Percentiles rank a stretch among this genome's conserved stretches.
Evolutionary conservation across 441 rosid species (phyloP).

Genomic region (Viola pubescens): DNA sequence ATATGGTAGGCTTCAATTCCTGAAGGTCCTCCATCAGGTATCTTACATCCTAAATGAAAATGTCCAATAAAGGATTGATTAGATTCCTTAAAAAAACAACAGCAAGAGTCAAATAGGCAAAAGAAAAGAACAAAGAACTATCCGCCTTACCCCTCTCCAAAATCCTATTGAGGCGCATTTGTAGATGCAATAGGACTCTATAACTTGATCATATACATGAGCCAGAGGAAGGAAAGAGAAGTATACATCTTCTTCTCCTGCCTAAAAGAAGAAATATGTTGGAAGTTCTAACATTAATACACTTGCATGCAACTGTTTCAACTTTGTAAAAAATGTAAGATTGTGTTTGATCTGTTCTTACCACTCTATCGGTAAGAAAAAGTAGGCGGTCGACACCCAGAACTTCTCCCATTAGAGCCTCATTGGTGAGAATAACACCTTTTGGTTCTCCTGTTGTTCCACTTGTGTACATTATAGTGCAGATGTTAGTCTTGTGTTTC

Average conservation of each 20-base stretch:
- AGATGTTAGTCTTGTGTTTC: conserved; percentile 56
- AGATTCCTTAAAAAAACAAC: not conserved
- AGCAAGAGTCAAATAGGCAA: not conserved
- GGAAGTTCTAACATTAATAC: not conserved
- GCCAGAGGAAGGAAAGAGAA: conserved; percentile 93
- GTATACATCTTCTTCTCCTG: conserved; percentile 60
- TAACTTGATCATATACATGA: conserved; percentile 75
- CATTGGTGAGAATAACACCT: conserved; percentile 74
- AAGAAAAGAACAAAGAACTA: not conserved
- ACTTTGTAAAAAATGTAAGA: not conserved
- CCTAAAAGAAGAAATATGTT: conserved; percentile 32
- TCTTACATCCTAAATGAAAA: conserved; percentile 50
- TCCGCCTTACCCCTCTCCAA: conserved; percentile 65
- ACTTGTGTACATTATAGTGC: conserved; percentile 90
- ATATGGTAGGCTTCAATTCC: conserved; percentile 71
- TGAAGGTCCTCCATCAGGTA: conserved; percentile 71
- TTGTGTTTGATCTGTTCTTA: conserved; percentile 13
- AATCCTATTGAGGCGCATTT: conserved; percentile 77
- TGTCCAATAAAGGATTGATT: not conserved
- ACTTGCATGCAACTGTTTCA: not conserved
- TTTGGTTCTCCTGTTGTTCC: conserved; percentile 97
- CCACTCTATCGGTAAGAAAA: conserved; percentile 52
- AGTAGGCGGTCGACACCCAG: conserved; percentile 62
- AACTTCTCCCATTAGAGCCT: conserved; percentile 57
- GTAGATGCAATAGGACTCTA: conserved; percentile 70